Conservation (phyloP, 2,329 filamentous ascomycete genomes). For the Aureobasidium sp. region DNA sequence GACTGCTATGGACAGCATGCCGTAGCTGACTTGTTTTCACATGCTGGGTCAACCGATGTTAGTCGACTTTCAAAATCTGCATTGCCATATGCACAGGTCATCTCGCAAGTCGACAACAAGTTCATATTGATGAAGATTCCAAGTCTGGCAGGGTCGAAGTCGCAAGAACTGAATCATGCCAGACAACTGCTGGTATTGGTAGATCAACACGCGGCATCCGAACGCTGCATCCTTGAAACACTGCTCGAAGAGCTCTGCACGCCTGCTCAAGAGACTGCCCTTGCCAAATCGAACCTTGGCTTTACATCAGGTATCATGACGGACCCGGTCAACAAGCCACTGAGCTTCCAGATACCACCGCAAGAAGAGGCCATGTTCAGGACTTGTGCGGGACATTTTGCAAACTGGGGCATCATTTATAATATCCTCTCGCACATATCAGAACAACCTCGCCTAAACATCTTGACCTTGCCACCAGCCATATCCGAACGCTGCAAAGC, state of each 20-base stretch:
- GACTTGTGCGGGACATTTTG: conserved; percentile 49
- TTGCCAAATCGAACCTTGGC: conserved; percentile 25
- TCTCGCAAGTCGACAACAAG: conserved; percentile 82
- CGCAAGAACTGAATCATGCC: not conserved
- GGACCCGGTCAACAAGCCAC: conserved; percentile 37
- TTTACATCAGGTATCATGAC: conserved; percentile 24
- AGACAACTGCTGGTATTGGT: conserved; percentile 55
- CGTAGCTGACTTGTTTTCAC: conserved; percentile 14
- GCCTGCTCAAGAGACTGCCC: conserved; percentile 15
- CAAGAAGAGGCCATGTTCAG: conserved; percentile 54
- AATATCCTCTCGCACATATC: conserved; percentile 28
- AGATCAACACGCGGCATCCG: conserved; percentile 93
- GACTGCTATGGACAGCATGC: not conserved
- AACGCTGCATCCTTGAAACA: conserved; percentile 69
- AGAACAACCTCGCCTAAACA: conserved; percentile 20
- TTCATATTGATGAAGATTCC: conserved; percentile 66
- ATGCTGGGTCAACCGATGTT: conserved; percentile 3
- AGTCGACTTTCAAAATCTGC: conserved; percentile 51
- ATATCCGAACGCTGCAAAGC: conserved; percentile 68
- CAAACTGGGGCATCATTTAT: conserved; percentile 66
- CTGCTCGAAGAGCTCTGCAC: conserved; percentile 54
- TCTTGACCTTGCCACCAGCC: conserved; percentile 57
- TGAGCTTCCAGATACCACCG: conserved; percentile 56
- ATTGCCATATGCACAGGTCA: conserved; percentile 53
- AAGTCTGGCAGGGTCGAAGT: not conserved